A percentile compares a stretch with the other conserved stretches of the same genome.
Conservation (phyloP, 2,329 filamentous ascomycete species). For the Penicillium sp. region DNA sequence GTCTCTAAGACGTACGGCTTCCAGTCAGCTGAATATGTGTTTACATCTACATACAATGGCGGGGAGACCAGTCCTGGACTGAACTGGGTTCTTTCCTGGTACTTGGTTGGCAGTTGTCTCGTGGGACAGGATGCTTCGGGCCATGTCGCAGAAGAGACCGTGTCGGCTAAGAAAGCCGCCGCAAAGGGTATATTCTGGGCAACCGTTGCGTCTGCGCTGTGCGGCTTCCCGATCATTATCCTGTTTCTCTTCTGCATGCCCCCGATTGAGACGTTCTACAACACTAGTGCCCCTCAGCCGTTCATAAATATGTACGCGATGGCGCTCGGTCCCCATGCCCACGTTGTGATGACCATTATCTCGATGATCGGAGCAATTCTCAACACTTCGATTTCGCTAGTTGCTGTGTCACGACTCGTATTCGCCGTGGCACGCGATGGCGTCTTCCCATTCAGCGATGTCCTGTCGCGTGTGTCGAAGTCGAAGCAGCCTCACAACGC, state of each 20-base stretch:
- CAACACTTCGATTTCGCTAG: slow-evolving; percentile 54
- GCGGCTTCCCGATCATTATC: slow-evolving; percentile 32
- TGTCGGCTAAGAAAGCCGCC: slow-evolving; percentile 31
- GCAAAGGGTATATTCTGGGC: slow-evolving; percentile 32
- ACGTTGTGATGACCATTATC: slow-evolving; percentile 26
- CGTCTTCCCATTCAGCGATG: slow-evolving; percentile 54
- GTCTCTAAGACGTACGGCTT: slow-evolving; percentile 47
- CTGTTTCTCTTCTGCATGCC: slow-evolving; percentile 34
- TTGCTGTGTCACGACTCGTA: slow-evolving; percentile 55
- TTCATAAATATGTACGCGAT: slow-evolving; percentile 26
- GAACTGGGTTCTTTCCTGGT: slow-evolving; percentile 33
- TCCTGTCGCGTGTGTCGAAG: slow-evolving; percentile 50
- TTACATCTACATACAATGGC: slow-evolving; percentile 39
- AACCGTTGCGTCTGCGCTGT: slow-evolving; percentile 29
- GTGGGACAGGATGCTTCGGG: slow-evolving; percentile 32
- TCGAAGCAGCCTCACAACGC: slow-evolving; percentile 56
- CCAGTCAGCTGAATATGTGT: slow-evolving; percentile 46
- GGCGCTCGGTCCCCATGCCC: slow-evolving; percentile 20
- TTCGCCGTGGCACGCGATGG: slow-evolving; percentile 59
- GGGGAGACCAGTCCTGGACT: slow-evolving; percentile 25
- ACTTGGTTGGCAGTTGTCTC: slow-evolving; percentile 25
- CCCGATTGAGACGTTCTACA: slow-evolving; percentile 30
- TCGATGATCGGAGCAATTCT: slow-evolving; percentile 19
- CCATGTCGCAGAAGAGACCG: slow-evolving; percentile 31
- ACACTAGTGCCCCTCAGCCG: slow-evolving; percentile 29